A percentile compares a stretch with the other conserved stretches of the same genome.
Conservation (phyloP, 352 stramenopile species). For the Phytophthora sp. region DNA sequence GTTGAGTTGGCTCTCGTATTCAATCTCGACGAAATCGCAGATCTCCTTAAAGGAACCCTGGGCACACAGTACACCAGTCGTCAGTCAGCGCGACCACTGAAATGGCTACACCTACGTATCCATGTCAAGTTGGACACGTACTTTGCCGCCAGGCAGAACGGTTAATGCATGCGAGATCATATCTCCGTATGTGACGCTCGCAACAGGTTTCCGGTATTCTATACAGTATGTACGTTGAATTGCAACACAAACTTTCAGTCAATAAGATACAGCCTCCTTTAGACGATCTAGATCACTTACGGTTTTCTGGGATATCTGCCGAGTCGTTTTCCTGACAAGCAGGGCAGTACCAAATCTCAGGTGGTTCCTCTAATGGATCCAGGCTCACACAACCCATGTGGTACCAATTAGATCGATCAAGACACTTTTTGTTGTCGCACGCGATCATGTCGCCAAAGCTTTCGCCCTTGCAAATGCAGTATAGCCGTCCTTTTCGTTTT, state of each 20-base stretch:
- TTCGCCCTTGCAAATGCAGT: slow-evolving; percentile 77
- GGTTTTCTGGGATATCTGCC: slow-evolving; percentile 71
- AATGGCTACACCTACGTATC: slow-evolving; percentile 17
- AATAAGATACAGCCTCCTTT: too few species aligned
- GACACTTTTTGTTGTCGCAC: slow-evolving; percentile 82
- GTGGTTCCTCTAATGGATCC: slow-evolving; percentile 50
- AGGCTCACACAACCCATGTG: slow-evolving; percentile 80
- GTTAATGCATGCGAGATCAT: slow-evolving; percentile 90
- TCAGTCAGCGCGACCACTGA: slow-evolving; percentile 7
- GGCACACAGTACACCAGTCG: background rate
- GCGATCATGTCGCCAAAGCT: slow-evolving; percentile 87
- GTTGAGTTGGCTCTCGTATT: slow-evolving; percentile 90
- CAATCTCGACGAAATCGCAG: slow-evolving; percentile 86
- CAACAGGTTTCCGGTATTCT: slow-evolving; percentile 85
- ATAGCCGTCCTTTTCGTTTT: slow-evolving; percentile 72
- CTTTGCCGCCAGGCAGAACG: slow-evolving; percentile 68
- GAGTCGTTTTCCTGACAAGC: slow-evolving; percentile 59
- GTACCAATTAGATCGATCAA: slow-evolving; percentile 85
- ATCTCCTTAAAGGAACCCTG: slow-evolving; percentile 90
- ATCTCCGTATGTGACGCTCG: slow-evolving; percentile 86
- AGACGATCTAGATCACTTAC: slow-evolving; percentile 40
- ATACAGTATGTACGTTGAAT: background rate
- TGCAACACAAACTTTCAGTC: background rate
- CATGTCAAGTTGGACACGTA: slow-evolving; percentile 32
- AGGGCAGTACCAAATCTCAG: slow-evolving; percentile 82